Conservation (phyloP, 2,329 filamentous ascomycete genomes). For the Lachnellula arida region DNA sequence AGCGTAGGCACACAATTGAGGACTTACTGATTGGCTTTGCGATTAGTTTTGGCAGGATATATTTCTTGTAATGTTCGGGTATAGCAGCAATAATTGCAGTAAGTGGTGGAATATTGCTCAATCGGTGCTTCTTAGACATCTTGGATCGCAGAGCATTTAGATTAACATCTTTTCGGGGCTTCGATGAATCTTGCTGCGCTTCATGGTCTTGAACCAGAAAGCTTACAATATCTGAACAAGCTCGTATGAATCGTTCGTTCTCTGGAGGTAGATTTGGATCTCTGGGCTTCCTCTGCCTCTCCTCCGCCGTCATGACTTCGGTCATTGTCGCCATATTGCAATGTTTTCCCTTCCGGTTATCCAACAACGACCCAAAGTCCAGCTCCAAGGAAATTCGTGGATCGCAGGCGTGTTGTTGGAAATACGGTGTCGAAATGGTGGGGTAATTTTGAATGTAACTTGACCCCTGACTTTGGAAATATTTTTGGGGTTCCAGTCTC, state of each 20-base stretch:
- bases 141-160: conserved; percentile 83
- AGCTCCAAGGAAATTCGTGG: neutral
- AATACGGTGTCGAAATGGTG: neutral
- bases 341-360: neutral
- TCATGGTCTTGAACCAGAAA: conserved; percentile 94
- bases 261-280: conserved; percentile 76
- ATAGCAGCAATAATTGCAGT: conserved; percentile 97
- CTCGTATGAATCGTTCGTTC: conserved; percentile 89
- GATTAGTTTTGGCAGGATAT: conserved; percentile 91
- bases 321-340: conserved; percentile 48
- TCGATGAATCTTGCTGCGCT: conserved; percentile 66
- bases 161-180: conserved; percentile 81
- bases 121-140: conserved; percentile 86
- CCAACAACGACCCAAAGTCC: neutral
- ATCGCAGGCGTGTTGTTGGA: neutral
- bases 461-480: neutral
- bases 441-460: neutral
- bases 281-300: conserved; percentile 55
- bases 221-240: conserved; percentile 92
- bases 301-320: conserved; percentile 48
- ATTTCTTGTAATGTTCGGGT: conserved; percentile 99
- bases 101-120: conserved; percentile 82
- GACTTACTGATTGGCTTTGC: conserved; percentile 86
- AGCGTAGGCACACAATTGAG: neutral
- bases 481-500: neutral